A percentile compares a stretch with the other conserved stretches of the same genome.
Evolutionary conservation across 2,329 filamentous ascomycete species (phyloP).

Genomic region (Myotisia sp.): DNA sequence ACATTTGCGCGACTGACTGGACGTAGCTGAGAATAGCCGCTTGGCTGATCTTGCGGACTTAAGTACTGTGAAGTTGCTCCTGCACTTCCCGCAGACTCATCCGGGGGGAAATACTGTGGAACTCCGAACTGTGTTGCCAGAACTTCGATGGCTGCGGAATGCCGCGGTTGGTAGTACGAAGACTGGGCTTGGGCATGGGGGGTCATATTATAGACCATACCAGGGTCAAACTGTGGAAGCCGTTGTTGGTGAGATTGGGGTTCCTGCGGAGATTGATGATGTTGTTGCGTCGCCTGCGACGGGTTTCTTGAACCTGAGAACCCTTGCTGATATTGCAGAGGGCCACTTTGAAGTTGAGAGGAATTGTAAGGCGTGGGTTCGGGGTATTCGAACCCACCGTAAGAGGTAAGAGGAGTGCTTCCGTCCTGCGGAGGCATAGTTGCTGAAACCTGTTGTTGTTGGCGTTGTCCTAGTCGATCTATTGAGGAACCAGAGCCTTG

Average conservation of each 20-base stretch:
- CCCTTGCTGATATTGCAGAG: constrained; percentile 53
- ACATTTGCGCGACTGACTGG: constrained; percentile 39
- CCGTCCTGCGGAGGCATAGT: constrained; percentile 23
- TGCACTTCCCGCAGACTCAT: constrained; percentile 50
- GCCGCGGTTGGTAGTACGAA: constrained; percentile 62
- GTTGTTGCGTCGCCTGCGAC: constrained; percentile 16
- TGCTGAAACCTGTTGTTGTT: constrained; percentile 21
- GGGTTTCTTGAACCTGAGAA: constrained; percentile 37
- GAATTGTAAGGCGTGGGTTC: constrained; percentile 42
- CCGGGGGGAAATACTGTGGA: constrained; percentile 58
- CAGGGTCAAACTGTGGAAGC: constrained; percentile 43
- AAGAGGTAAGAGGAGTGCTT: constrained; percentile 24
- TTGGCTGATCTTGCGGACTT: constrained; percentile 47
- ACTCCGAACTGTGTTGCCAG: constrained; percentile 53
- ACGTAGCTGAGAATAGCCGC: constrained; percentile 47
- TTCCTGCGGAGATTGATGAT: constrained; percentile 18
- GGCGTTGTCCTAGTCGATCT: constrained; percentile 26
- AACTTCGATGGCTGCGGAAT: constrained; percentile 64
- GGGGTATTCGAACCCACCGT: constrained; percentile 40
- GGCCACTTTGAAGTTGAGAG: constrained; percentile 37
- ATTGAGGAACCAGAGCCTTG: constrained; percentile 37
- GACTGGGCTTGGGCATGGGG: constrained; percentile 47
- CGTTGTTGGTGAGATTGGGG: constrained; percentile 39
- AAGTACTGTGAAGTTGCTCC: constrained; percentile 48
- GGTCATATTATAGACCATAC: constrained; percentile 67